Evolutionary conservation across 2,329 filamentous ascomycete species (phyloP).

Genomic region (Ceratocystiopsis sp.): DNA sequence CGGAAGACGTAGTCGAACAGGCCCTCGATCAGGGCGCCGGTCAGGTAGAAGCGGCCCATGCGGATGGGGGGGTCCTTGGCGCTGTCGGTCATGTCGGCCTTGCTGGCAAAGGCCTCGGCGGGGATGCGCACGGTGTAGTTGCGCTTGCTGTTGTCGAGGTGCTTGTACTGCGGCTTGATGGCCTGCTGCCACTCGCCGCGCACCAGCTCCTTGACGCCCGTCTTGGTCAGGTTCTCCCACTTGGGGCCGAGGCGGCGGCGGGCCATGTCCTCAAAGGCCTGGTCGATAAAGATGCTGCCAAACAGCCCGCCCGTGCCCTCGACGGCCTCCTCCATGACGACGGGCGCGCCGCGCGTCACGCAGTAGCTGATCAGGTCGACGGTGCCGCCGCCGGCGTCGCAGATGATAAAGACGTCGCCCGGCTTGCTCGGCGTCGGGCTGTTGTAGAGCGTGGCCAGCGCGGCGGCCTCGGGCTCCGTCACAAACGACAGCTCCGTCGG

Average conservation of each 20-base stretch:
- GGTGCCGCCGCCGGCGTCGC: slow-evolving; percentile 17
- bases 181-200: slow-evolving; percentile 23
- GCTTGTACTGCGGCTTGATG: slow-evolving; percentile 15
- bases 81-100: slow-evolving; percentile 4
- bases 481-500: slow-evolving; percentile 19
- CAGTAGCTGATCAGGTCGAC: slow-evolving; percentile 33
- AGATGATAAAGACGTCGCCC: slow-evolving; percentile 13
- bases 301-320: slow-evolving; percentile 32
- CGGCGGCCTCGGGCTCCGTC: slow-evolving; percentile 28
- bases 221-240: slow-evolving; percentile 25
- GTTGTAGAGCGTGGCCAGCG: slow-evolving; percentile 21
- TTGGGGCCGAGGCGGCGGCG: slow-evolving; percentile 27
- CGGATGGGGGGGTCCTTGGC: slow-evolving; percentile 5
- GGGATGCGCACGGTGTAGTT: slow-evolving; percentile 6
- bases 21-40: slow-evolving; percentile 17
- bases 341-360: slow-evolving; percentile 13
- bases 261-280: slow-evolving; percentile 28
- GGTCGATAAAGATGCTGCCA: slow-evolving; percentile 32
- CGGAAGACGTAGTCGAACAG: slow-evolving; percentile 20
- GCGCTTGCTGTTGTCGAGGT: slow-evolving; percentile 14
- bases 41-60: slow-evolving; percentile 9
- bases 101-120: slow-evolving; percentile 5
- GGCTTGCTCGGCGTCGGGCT: slow-evolving; percentile 9
- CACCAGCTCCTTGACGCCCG: slow-evolving; percentile 27
- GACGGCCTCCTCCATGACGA: slow-evolving; percentile 30